Percentiles rank a stretch among this genome's conserved stretches.
Evolutionary conservation across 208 protist genomes (phyloP).

Genomic region (Leishmania martiniquensis): DNA sequence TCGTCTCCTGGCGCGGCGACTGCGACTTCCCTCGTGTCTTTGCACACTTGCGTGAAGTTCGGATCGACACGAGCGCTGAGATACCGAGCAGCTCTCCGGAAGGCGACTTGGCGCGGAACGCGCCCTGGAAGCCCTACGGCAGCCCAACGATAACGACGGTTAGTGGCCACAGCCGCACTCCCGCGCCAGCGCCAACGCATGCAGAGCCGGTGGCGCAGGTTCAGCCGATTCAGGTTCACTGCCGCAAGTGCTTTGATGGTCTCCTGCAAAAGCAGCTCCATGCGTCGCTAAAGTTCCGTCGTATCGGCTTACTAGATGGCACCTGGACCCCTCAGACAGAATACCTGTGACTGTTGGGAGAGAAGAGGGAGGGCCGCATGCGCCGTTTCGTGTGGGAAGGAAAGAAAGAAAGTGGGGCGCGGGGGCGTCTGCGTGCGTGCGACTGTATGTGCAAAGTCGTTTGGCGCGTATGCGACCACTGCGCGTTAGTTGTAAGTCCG

Average conservation of each 20-base stretch:
- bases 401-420: background rate
- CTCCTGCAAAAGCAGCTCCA: conserved; percentile 53
- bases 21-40: conserved; percentile 90
- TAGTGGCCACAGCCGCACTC: background rate
- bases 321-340: conserved; percentile 82
- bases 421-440: background rate
- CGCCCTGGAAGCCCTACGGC: background rate
- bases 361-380: background rate
- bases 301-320: conserved; percentile 76
- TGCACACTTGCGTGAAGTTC: conserved; percentile 69
- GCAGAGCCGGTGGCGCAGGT: conserved; percentile 10
- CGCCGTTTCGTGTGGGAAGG: background rate
- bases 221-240: conserved; percentile 65
- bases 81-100: background rate
- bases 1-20: conserved; percentile 71
- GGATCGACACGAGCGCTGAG: conserved; percentile 30
- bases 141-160: background rate
- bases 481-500: background rate
- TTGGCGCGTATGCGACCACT: background rate
- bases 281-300: conserved; percentile 51
- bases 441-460: background rate
- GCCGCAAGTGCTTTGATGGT: conserved; percentile 80
- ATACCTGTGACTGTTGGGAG: conserved; percentile 35
- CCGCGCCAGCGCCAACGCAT: background rate
- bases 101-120: background rate